Evolutionary conservation across 345 rosid species (phyloP), one percentile per base, ranked within the genome.

Genomic region (Noccaea caerulescens): DNA sequence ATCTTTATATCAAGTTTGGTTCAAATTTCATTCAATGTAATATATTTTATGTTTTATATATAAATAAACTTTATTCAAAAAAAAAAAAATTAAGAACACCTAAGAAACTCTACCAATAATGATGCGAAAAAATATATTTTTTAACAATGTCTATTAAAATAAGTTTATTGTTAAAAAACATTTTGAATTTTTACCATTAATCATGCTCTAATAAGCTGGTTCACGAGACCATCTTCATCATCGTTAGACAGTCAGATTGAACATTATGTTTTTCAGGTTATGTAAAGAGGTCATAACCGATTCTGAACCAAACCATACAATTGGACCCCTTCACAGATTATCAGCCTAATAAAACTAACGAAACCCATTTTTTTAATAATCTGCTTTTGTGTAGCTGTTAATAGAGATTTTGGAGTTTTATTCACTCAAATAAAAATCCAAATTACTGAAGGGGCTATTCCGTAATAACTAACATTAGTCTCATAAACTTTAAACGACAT

Each of bases 221-320:
- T 66, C 60, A 66, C 41, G 27, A 52, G 34, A 65, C 25, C 49
- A 38, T 12, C 4, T 8, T 25, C 30, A n/a, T n/a, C n/a, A n/a
- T n/a, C n/a, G n/a, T n/a, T n/a, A n/a, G n/a, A n/a, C n/a, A n/a
- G n/a, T n/a, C 25, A 38, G 5, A 38, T 12, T 55, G 2, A 4
- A 25, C 36, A 25, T 8, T 53, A 7, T 54, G 1, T 7, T 12
- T 41, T 7, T 11, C 58, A 49, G 36, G 20, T 18, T 16, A 64
- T 49, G 23, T 34, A 34, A 7, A 41, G 8, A 45, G 30, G 16
- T 16, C 56, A 44, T 61, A 23, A 13, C 53, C 13, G 30, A 5
- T 4, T 39, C 25, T 44, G 14, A 62, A 9, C 9, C 18, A 62
- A 44, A 4, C 41, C 27, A 32, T 62, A 45, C 2, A 63, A 46